Conservation (phyloP, 495 filamentous ascomycete genomes). For the Pyrenopolyporus hunteri region DNA sequence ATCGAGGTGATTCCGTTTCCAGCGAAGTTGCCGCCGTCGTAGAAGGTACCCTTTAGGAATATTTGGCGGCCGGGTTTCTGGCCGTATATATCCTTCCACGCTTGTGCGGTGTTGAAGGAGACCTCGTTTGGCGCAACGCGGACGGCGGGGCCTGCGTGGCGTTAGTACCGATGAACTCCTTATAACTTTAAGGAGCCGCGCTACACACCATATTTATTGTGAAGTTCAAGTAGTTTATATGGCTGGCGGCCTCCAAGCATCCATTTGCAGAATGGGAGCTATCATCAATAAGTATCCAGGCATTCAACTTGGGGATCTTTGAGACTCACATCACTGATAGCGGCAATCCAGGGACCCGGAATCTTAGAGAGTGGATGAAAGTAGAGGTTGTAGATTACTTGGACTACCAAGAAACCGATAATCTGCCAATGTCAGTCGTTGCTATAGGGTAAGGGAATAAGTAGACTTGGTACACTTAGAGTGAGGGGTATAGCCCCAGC, state of each 20-base stretch:
- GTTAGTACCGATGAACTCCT: background rate
- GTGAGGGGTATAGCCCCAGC: background rate
- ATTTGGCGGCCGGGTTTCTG: conserved; percentile 36
- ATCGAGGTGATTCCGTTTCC: conserved; percentile 28
- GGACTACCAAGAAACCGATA: background rate
- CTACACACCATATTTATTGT: conserved; percentile 36
- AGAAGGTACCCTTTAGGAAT: conserved; percentile 42
- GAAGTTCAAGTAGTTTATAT: conserved; percentile 29
- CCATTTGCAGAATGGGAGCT: conserved; percentile 36
- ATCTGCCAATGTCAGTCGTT: background rate
- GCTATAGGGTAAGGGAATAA: background rate
- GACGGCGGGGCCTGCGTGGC: conserved; percentile 42
- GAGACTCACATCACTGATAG: conserved; percentile 17
- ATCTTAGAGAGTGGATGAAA: conserved; percentile 58
- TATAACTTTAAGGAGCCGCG: background rate
- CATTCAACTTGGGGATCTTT: background rate
- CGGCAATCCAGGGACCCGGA: conserved; percentile 53
- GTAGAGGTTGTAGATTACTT: conserved; percentile 50
- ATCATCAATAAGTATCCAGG: background rate
- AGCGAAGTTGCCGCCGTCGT: conserved; percentile 38
- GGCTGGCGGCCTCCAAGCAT: conserved; percentile 14
- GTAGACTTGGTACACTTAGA: background rate
- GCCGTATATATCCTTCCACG: conserved; percentile 54
- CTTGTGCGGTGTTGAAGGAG: conserved; percentile 47
- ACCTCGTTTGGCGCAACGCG: conserved; percentile 55